Conservation (phyloP, 2,329 filamentous ascomycete genomes). For the Dissoconium aciculare region DNA sequence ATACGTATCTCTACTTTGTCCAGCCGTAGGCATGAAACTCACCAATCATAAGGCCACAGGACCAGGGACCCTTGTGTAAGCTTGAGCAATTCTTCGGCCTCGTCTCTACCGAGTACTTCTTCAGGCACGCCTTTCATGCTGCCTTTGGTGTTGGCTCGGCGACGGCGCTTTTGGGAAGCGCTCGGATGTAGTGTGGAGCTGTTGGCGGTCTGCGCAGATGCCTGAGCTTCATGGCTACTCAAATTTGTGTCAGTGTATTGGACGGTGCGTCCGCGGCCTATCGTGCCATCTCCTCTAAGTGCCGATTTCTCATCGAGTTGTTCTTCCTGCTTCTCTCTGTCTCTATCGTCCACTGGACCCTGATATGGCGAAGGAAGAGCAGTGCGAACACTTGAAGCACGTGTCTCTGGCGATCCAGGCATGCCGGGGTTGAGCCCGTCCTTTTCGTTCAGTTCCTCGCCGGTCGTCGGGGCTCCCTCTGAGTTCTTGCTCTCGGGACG, state of each 20-base stretch:
- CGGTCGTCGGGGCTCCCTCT: slow-evolving; percentile 10
- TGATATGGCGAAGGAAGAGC: slow-evolving; percentile 18
- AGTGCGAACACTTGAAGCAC: slow-evolving; percentile 15
- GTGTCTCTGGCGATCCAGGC: slow-evolving; percentile 14
- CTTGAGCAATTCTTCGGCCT: slow-evolving; percentile 68
- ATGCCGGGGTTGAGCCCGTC: slow-evolving; percentile 4
- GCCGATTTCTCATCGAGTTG: slow-evolving; percentile 22
- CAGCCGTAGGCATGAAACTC: slow-evolving; percentile 15
- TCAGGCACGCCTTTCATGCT: slow-evolving; percentile 52
- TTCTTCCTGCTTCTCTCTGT: slow-evolving; percentile 7
- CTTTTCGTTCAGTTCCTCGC: slow-evolving; percentile 17
- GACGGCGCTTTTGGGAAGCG: slow-evolving; percentile 43
- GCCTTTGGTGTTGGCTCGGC: slow-evolving; percentile 55
- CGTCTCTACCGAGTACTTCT: slow-evolving; percentile 56
- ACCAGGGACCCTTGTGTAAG: slow-evolving; percentile 81
- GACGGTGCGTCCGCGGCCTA: slow-evolving; percentile 20
- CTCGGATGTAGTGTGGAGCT: slow-evolving; percentile 10
- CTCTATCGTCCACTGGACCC: slow-evolving; percentile 14
- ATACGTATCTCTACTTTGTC: slow-evolving; percentile 1
- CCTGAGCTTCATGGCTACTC: too few relatives aligned
- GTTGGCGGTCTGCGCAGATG: not conserved
- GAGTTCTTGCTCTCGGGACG: slow-evolving; percentile 19
- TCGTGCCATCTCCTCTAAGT: slow-evolving; percentile 16
- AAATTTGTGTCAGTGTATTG: slow-evolving; percentile 20
- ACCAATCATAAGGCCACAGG: slow-evolving; percentile 88